Base-by-base conservation (phyloP, 2,329 filamentous ascomycete species). In the Colletotrichum musicola region DNA sequence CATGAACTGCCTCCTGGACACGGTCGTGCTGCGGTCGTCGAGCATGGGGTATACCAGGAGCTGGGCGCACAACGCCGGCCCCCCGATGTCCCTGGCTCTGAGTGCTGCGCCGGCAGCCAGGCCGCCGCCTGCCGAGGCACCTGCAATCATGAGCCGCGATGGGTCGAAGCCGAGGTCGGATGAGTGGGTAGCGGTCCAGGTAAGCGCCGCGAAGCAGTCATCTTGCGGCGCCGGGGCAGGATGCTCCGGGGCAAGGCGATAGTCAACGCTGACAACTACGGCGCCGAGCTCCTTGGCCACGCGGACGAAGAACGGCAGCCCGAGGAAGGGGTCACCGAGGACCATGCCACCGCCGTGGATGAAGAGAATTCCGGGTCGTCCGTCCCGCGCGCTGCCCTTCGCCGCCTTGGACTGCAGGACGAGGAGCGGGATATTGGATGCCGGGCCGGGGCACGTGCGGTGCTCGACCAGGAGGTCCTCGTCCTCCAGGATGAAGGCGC, bases 31-130 rank as follows among this genome's bases (percentile, higher is more conserved):
- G 49, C 78, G 73, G 68, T 85, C 81, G 71, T 86, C 83, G 13
- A 86, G 74, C 83, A 85, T 85, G 4, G 82, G 83, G 56, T 81
- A 81, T 53, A 82, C 75, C 12, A 85, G 77, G 51, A 85, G 76
- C 73, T 84, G 79, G 14, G 72, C 74, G 78, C 81, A 47, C 73
- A 78, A 62, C 79, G 71, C 46, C 71, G 74, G 62, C 73, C 81
- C 50, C 47, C 71, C 57, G 22, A 73, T 68, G 67, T 82, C 78
- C 20, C 81, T 73, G 7, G 80, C 81, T 68, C 81, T 74, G 54
- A 84, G 72, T 1, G 78, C 76, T 38, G 80, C 72, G 6, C 74
- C 77, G 1, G 82, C 80, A 0, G 81, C 81, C 1, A 85, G 72
- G 2, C 78, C 79, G 14, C 78, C 83, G 2, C 84, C 84, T 0